Percentiles rank a stretch among this genome's conserved stretches.
phyloP scores from a whole-genome alignment of 257 asterid species.

The Gentiana straminea region DNA sequence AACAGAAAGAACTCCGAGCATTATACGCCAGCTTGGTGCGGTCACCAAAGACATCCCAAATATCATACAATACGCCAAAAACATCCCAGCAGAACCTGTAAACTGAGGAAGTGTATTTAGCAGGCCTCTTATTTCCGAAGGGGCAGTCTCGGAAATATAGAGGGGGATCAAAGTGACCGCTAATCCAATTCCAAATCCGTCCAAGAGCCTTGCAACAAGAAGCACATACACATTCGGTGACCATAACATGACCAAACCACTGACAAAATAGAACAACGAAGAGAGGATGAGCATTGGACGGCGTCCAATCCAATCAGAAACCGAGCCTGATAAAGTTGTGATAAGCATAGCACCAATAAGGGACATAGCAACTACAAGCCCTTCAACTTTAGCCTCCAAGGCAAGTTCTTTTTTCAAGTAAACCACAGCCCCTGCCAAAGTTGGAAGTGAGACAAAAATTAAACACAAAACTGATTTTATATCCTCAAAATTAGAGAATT shows the following conservation, averaged over 20 bases:
- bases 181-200: constrained; percentile 15
- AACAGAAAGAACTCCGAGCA: constrained; percentile 17
- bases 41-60: constrained; percentile 18
- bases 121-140: constrained; percentile 15
- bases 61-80: constrained; percentile 18
- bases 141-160: constrained; percentile 17
- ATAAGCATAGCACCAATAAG: constrained; percentile 15
- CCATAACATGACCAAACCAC: constrained; percentile 17
- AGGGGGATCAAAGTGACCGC: constrained; percentile 14
- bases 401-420: constrained; percentile 14
- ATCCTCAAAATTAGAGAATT: not conserved
- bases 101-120: constrained; percentile 19
- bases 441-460: not conserved
- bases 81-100: constrained; percentile 14
- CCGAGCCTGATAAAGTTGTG: constrained; percentile 14
- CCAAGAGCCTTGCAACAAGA: constrained; percentile 13
- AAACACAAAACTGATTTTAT: not conserved
- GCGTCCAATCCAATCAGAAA: constrained; percentile 15
- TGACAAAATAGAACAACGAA: constrained; percentile 11
- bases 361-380: constrained; percentile 15
- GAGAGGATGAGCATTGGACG: constrained; percentile 16
- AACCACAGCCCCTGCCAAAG: constrained; percentile 13
- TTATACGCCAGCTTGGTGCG: constrained; percentile 17
- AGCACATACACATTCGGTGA: constrained; percentile 16
- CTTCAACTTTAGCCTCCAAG: constrained; percentile 9